Evolutionary conservation across 495 filamentous ascomycete genomes (phyloP).

Genomic region (Hypoxylon cercidicola): DNA sequence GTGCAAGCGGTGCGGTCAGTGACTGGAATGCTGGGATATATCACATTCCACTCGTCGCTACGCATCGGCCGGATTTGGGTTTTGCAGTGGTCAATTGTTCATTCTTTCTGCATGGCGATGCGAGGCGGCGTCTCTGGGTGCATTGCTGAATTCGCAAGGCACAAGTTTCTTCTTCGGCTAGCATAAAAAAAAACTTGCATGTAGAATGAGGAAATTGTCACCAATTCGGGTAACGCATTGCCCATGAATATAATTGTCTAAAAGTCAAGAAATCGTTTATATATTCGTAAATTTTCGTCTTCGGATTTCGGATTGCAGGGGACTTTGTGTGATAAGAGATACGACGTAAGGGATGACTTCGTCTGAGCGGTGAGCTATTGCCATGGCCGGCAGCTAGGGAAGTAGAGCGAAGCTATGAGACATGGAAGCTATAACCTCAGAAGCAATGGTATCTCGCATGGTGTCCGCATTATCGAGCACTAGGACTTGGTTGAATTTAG

Average conservation of each 20-base stretch:
- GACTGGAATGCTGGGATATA: conserved; percentile 23
- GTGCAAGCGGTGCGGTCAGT: background rate
- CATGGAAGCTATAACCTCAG: no score
- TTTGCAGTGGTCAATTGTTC: conserved; percentile 9
- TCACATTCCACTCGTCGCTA: conserved; percentile 24
- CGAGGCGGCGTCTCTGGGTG: conserved; percentile 23
- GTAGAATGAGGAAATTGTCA: conserved; percentile 25
- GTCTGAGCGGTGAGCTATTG: no score
- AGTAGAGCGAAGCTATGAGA: no score
- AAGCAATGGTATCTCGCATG: no score
- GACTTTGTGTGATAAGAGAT: no score
- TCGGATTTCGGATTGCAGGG: no score
- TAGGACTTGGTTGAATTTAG: no score
- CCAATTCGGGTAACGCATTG: conserved; percentile 5
- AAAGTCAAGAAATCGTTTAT: no score
- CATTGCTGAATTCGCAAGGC: conserved; percentile 17
- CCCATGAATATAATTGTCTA: conserved; percentile 15
- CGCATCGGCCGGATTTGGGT: background rate
- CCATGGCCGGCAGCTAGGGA: no score
- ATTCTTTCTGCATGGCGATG: conserved; percentile 41
- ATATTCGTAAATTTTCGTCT: no score
- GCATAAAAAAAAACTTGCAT: conserved; percentile 10
- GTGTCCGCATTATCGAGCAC: no score
- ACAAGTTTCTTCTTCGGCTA: background rate
- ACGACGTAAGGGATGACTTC: no score